Evolutionary conservation across 164 flowering plant genomes (phyloP).

Genomic region (Stephania cephalantha): DNA sequence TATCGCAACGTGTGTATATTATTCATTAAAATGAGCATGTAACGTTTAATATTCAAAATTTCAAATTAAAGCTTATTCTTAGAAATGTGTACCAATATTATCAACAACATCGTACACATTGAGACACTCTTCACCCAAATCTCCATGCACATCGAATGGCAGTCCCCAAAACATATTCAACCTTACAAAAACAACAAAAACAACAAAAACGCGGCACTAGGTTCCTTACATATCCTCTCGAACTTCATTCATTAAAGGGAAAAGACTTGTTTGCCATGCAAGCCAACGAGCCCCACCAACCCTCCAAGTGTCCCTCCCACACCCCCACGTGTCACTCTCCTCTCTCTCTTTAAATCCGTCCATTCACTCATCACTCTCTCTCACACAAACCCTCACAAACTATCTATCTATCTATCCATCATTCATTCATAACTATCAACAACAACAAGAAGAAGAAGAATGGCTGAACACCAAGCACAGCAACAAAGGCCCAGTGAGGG

Average conservation of each 20-base stretch:
- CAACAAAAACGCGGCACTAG: conserved; percentile 2
- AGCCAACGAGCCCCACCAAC: not conserved
- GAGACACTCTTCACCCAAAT: too few species aligned
- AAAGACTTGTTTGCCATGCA: not conserved
- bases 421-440: not conserved
- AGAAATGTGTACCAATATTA: too few species aligned
- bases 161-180: not conserved
- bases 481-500: conserved; percentile 7
- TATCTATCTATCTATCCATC: not conserved
- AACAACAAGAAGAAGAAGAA: conserved; percentile 1
- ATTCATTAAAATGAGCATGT: too few species aligned
- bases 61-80: too few species aligned
- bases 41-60: too few species aligned
- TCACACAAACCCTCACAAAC: not conserved
- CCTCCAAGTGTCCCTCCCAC: not conserved
- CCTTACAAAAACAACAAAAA: not conserved
- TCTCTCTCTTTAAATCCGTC: not conserved
- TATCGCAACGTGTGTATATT: too few species aligned
- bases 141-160: too few species aligned
- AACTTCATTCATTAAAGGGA: too few species aligned
- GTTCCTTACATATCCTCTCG: not conserved
- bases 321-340: not conserved
- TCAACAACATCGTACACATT: too few species aligned
- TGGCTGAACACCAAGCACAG: conserved; percentile 23
- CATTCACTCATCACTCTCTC: not conserved